Evolutionary conservation across 2,329 filamentous ascomycete species (phyloP).

Genomic region (Sporothrix sp.): DNA sequence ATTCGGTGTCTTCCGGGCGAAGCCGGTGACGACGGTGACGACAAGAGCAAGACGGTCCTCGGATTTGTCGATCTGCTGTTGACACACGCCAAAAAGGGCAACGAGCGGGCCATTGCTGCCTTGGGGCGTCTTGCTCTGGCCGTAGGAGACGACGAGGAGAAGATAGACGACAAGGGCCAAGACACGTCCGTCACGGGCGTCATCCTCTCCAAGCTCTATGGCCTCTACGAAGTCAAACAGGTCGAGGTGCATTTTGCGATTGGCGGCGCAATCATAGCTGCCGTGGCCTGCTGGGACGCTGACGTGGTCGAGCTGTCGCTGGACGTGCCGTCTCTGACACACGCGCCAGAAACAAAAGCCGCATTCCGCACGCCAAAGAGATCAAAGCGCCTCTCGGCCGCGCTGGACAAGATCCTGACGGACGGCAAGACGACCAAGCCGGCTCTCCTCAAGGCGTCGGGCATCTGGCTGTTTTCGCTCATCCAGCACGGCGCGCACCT

Average conservation of each 20-base stretch:
- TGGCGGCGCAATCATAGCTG: slow-evolving; percentile 75
- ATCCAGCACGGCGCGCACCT: slow-evolving; percentile 83
- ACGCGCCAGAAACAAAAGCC: slow-evolving; percentile 33
- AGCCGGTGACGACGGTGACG: slow-evolving; percentile 12
- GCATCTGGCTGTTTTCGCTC: slow-evolving; percentile 88
- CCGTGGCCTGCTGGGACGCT: slow-evolving; percentile 73
- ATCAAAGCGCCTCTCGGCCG: slow-evolving; percentile 35
- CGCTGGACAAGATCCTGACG: slow-evolving; percentile 62
- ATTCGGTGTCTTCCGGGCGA: slow-evolving; percentile 26
- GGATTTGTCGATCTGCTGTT: slow-evolving; percentile 53
- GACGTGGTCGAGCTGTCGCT: slow-evolving; percentile 64
- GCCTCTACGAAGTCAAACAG: slow-evolving; percentile 73
- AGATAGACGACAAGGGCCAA: neutral
- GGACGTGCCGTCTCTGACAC: slow-evolving; percentile 43
- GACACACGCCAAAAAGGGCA: slow-evolving; percentile 64
- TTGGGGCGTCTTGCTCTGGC: slow-evolving; percentile 64
- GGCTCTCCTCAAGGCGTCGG: slow-evolving; percentile 79
- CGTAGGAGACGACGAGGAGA: slow-evolving; percentile 13
- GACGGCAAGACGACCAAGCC: slow-evolving; percentile 82
- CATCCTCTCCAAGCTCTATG: slow-evolving; percentile 60
- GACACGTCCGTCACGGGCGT: slow-evolving; percentile 31
- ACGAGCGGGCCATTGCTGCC: slow-evolving; percentile 71
- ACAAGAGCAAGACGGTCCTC: slow-evolving; percentile 21
- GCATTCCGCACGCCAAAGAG: slow-evolving; percentile 28
- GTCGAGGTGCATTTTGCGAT: slow-evolving; percentile 84